Conservation (phyloP, 2,329 filamentous ascomycete genomes). For the Cladophialophora psammophila region DNA sequence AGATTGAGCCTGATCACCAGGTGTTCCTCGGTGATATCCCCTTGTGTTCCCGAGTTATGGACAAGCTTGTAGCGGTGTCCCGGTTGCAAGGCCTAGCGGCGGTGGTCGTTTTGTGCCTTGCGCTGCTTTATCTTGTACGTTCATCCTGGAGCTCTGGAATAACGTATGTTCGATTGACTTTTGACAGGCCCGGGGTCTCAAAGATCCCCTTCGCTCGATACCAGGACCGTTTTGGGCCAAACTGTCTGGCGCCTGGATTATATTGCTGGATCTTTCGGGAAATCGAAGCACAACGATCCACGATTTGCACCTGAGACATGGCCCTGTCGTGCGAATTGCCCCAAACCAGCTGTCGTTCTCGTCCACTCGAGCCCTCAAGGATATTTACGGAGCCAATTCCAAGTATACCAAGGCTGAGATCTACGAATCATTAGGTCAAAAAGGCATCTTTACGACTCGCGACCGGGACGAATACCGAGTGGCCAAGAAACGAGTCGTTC, state of each 20-base stretch:
- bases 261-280: slow-evolving; percentile 10
- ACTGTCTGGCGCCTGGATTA: slow-evolving; percentile 22
- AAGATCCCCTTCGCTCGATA: slow-evolving; percentile 24
- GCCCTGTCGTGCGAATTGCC: slow-evolving; percentile 55
- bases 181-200: no score
- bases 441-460: not conserved
- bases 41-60: no score
- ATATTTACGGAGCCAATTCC: slow-evolving; percentile 62
- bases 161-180: no score
- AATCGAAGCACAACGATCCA: slow-evolving; percentile 38
- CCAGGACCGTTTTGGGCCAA: slow-evolving; percentile 33
- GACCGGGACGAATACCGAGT: not conserved
- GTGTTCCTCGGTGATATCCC: no score
- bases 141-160: no score
- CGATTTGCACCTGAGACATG: slow-evolving; percentile 54
- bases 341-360: slow-evolving; percentile 56
- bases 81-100: no score
- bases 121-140: no score
- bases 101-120: no score
- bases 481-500: not conserved
- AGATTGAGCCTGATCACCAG: no score
- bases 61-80: no score
- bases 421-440: slow-evolving; percentile 43
- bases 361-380: slow-evolving; percentile 53
- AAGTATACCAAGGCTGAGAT: slow-evolving; percentile 43